These are phyloP conservation scores for Mycena galericulata DNA, from an alignment of 768 basidiomycete genomes.

Conservation along the genomic window DNA sequence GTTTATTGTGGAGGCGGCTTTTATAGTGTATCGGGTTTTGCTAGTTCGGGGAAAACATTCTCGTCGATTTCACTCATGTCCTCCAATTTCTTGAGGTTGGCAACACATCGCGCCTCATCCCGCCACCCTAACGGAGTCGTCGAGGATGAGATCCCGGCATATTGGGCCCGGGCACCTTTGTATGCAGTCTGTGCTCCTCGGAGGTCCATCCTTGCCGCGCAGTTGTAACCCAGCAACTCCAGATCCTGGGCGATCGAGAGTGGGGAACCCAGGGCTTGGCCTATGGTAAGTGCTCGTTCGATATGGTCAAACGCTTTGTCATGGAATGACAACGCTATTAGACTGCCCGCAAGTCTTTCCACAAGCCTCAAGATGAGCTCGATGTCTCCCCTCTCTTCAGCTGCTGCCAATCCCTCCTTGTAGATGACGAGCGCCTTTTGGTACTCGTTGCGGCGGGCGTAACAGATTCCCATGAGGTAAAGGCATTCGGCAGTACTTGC, in stretches of 20 bases:
- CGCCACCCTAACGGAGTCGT: background rate
- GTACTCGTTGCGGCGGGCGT: constrained; percentile 3
- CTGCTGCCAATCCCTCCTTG: background rate
- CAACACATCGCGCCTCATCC: background rate
- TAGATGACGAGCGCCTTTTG: background rate
- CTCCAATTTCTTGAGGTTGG: background rate
- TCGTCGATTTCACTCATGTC: background rate
- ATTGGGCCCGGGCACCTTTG: constrained; percentile 11
- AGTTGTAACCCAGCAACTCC: no score
- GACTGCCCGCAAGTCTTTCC: background rate
- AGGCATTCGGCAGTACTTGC: constrained; percentile 30
- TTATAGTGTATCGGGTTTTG: no score
- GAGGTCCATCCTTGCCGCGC: no score
- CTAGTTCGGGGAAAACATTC: background rate
- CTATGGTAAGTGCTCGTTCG: background rate
- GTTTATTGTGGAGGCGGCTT: no score
- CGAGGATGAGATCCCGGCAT: background rate
- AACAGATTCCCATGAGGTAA: constrained; percentile 1
- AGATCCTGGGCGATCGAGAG: constrained; percentile 21
- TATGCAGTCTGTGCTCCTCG: no score
- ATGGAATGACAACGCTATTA: background rate
- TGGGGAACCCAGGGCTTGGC: background rate
- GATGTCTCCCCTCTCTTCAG: background rate
- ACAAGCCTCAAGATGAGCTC: background rate
- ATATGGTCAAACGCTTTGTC: background rate